These are phyloP conservation scores for Nemophila menziesii DNA, from an alignment of 257 asterid genomes.

Conservation along the genomic window DNA sequence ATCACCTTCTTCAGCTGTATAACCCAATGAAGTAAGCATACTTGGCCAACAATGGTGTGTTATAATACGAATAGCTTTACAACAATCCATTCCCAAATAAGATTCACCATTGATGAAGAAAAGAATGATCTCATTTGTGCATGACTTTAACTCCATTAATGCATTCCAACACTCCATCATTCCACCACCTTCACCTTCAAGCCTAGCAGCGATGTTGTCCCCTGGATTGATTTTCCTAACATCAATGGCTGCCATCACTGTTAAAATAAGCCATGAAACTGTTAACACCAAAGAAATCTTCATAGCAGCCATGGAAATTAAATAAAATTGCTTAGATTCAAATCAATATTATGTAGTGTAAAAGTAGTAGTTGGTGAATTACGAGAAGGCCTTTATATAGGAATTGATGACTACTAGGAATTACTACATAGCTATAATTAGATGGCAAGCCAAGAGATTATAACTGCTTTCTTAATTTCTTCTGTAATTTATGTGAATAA, in stretches of 20 bases:
- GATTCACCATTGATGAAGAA: constrained; percentile 24
- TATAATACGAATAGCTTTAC: constrained; percentile 13
- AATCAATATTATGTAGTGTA: too few species aligned
- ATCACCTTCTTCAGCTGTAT: constrained; percentile 23
- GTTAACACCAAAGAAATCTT: constrained; percentile 8
- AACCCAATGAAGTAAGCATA: constrained; percentile 28
- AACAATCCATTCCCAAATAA: constrained; percentile 24
- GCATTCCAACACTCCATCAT: constrained; percentile 21
- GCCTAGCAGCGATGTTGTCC: constrained; percentile 3
- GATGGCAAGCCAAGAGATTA: constrained; percentile 1
- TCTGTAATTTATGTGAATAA: background rate
- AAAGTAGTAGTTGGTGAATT: too few species aligned
- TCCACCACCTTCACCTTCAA: constrained; percentile 12
- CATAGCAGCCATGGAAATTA: constrained; percentile 7
- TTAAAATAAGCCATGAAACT: constrained; percentile 15
- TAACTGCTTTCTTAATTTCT: background rate
- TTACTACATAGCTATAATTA: constrained; percentile 21
- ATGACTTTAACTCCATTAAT: constrained; percentile 18
- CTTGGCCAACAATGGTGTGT: constrained; percentile 24
- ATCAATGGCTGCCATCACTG: background rate
- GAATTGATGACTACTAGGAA: background rate
- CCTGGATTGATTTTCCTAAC: constrained; percentile 4
- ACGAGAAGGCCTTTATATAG: background rate
- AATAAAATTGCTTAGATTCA: background rate
- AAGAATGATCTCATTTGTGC: constrained; percentile 21